Evolutionary conservation across 257 asterid species (phyloP).

Genomic region (Euphrasia confusa): DNA sequence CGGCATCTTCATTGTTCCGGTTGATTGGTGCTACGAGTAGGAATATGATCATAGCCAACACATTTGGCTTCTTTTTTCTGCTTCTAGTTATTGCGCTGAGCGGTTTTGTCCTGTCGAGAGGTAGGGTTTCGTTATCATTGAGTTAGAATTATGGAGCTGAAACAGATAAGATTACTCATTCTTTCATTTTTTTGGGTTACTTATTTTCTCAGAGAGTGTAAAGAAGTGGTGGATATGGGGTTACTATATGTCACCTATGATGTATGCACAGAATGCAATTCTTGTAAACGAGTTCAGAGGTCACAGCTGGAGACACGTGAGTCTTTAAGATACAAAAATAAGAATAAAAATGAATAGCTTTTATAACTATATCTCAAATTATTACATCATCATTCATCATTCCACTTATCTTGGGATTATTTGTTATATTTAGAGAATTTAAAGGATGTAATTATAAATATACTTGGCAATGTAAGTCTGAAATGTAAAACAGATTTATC

Average conservation of each 20-base stretch:
- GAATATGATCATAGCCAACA: constrained; percentile 50
- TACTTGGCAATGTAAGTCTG: no score
- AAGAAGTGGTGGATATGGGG: constrained; percentile 46
- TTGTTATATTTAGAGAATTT: no score
- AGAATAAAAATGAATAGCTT: neutral
- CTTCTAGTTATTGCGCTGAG: constrained; percentile 38
- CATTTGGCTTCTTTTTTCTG: constrained; percentile 40
- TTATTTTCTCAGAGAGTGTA: constrained; percentile 24
- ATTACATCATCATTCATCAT: no score
- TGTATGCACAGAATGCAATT: constrained; percentile 44
- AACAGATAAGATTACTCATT: neutral
- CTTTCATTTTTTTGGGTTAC: neutral
- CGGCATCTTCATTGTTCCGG: constrained; percentile 45
- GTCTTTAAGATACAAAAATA: neutral
- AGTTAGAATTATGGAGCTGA: neutral
- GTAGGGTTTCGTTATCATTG: constrained; percentile 22
- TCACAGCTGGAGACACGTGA: constrained; percentile 43
- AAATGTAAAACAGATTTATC: no score
- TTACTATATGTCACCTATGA: constrained; percentile 37
- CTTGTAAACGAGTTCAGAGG: constrained; percentile 47
- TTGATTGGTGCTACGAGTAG: constrained; percentile 52
- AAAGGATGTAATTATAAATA: no score
- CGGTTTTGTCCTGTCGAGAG: constrained; percentile 49
- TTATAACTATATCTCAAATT: neutral
- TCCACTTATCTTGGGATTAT: no score